Evolutionary conservation across 306 rosid species (phyloP).

Genomic region (Mimosa pudica): DNA sequence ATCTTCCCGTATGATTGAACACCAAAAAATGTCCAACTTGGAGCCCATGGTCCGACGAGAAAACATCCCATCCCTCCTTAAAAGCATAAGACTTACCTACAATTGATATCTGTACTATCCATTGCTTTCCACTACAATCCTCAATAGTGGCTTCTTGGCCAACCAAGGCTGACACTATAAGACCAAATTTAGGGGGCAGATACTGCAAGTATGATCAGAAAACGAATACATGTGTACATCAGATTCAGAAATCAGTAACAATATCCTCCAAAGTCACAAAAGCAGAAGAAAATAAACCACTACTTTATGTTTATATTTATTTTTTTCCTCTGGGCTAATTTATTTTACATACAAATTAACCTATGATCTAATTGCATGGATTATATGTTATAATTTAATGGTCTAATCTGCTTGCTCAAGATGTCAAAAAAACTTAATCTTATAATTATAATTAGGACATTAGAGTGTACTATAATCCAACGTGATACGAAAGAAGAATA

Average conservation of each 20-base stretch:
- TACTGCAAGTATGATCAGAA: slow-evolving; percentile 46
- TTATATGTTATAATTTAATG: too few relatives aligned
- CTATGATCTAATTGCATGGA: too few relatives aligned
- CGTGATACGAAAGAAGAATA: slow-evolving; percentile 4
- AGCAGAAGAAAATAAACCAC: neutral
- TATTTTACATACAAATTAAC: too few relatives aligned
- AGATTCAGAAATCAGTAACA: neutral
- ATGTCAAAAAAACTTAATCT: too few relatives aligned
- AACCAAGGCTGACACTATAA: slow-evolving; percentile 40
- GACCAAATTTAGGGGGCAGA: slow-evolving; percentile 63
- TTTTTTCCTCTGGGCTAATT: too few relatives aligned
- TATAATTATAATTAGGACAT: too few relatives aligned
- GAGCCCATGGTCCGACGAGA: slow-evolving; percentile 52
- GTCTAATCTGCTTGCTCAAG: too few relatives aligned
- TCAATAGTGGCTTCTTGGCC: slow-evolving; percentile 45
- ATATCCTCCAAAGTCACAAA: neutral
- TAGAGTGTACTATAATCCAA: neutral
- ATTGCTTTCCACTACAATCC: slow-evolving; percentile 54
- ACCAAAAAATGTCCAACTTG: slow-evolving; percentile 56
- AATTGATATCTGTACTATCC: slow-evolving; percentile 48
- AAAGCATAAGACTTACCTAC: slow-evolving; percentile 50
- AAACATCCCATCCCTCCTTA: slow-evolving; percentile 63
- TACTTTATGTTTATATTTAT: too few relatives aligned
- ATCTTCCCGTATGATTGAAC: slow-evolving; percentile 44
- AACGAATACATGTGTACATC: neutral